A percentile compares a stretch with the other conserved stretches of the same genome.
Conservation (phyloP, 345 rosid species). For the Aquilaria yunnanensis region DNA sequence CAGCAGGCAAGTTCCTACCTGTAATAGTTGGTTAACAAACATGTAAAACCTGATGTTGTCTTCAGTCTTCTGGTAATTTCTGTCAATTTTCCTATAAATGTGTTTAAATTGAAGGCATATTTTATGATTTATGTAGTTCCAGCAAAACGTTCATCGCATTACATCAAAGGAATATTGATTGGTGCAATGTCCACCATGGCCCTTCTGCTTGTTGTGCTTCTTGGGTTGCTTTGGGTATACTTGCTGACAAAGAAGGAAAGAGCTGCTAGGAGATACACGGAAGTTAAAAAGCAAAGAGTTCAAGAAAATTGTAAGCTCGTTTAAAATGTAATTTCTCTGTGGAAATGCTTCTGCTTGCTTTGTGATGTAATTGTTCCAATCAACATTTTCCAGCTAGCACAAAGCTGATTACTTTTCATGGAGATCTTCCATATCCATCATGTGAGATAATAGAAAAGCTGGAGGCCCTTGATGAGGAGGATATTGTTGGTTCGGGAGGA, state of each 20-base stretch:
- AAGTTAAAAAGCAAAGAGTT: slow-evolving; percentile 79
- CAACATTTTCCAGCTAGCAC: slow-evolving; percentile 32
- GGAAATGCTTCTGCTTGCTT: neutral
- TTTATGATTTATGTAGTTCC: slow-evolving; percentile 34
- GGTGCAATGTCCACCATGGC: slow-evolving; percentile 81
- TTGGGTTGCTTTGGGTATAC: slow-evolving; percentile 70
- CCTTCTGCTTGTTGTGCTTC: slow-evolving; percentile 51
- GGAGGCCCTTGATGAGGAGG: slow-evolving; percentile 89
- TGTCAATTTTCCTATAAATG: no score
- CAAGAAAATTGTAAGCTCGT: slow-evolving; percentile 51
- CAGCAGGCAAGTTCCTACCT: slow-evolving; percentile 42
- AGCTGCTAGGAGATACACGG: slow-evolving; percentile 78
- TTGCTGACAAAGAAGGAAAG: slow-evolving; percentile 87
- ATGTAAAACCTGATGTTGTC: neutral
- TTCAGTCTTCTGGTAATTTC: no score
- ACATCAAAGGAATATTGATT: slow-evolving; percentile 79
- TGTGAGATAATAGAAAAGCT: slow-evolving; percentile 86
- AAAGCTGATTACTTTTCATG: slow-evolving; percentile 91
- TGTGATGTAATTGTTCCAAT: neutral
- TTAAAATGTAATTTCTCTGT: neutral
- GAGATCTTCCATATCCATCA: slow-evolving; percentile 90
- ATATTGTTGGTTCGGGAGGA: slow-evolving; percentile 96
- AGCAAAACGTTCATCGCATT: slow-evolving; percentile 70
- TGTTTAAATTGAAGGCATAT: neutral
- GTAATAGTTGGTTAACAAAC: neutral